A percentile compares a stretch with the other conserved stretches of the same genome.
Conservation (phyloP, 1,284 basidiomycete genomes). For the Rhodotorula glutinis region DNA sequence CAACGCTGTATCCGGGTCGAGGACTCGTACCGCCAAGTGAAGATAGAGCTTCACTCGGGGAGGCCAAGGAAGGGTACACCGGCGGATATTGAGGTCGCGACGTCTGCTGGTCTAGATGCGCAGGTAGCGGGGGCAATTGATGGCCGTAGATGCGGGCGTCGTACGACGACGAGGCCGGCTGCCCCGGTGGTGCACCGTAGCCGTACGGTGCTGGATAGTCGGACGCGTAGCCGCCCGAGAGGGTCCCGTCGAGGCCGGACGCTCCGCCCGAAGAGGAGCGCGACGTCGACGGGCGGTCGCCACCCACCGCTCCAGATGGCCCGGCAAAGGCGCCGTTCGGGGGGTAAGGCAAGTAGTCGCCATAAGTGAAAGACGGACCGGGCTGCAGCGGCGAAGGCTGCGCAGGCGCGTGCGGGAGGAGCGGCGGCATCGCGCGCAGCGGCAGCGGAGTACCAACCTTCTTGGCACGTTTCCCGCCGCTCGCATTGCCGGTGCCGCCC, state of each 20-base stretch:
- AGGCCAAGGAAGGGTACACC: not conserved
- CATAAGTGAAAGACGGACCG: conserved; percentile 16
- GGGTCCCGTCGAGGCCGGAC: conserved; percentile 4
- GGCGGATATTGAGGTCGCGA: not conserved
- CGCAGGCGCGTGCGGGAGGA: not conserved
- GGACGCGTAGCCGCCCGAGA: conserved; percentile 4
- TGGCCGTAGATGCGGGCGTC: not conserved
- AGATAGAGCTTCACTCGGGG: not conserved
- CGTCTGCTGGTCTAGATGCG: conserved; percentile 1
- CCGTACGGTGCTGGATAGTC: not conserved
- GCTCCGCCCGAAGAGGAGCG: conserved; percentile 6
- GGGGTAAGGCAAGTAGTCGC: not conserved
- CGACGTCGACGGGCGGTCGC: conserved; percentile 1
- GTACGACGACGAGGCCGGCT: not conserved
- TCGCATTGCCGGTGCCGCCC: not conserved
- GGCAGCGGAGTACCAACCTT: conserved; percentile 5
- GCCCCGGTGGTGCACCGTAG: not conserved
- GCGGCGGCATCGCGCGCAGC: conserved; percentile 1
- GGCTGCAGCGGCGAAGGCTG: conserved; percentile 23
- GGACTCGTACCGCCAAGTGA: not conserved
- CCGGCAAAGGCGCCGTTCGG: not conserved
- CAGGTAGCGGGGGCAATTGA: not conserved
- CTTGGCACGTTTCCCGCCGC: conserved; percentile 10
- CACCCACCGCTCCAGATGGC: not conserved
- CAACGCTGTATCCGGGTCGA: not conserved